These are phyloP conservation scores for Sphagnum contortum DNA, from an alignment of 225 moss, liverwort and hornwort genomes.

Conservation along the genomic window DNA sequence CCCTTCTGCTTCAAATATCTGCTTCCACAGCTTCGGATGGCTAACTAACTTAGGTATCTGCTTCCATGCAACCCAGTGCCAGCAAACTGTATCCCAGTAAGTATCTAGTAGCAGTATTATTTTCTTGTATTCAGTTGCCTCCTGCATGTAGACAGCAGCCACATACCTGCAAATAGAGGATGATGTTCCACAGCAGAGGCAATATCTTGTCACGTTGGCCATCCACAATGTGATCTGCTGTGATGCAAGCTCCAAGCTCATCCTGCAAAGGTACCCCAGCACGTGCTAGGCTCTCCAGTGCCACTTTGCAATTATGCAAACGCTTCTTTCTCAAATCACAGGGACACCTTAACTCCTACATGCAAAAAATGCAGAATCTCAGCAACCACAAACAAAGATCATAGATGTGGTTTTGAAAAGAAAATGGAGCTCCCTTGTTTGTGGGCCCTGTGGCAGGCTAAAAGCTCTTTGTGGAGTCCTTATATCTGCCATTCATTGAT, in stretches of 20 bases:
- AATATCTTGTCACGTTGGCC: slow-evolving; percentile 62
- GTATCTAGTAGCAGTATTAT: neutral
- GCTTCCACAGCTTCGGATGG: slow-evolving; percentile 69
- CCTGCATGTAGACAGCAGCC: neutral
- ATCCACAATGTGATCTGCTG: slow-evolving; percentile 57
- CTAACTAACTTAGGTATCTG: slow-evolving; percentile 72
- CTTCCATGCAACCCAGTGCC: neutral
- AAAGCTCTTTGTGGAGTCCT: no score
- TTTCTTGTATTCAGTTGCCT: neutral
- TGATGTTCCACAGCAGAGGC: slow-evolving; percentile 65
- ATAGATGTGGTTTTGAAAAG: no score
- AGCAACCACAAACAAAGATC: no score
- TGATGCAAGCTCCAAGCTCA: slow-evolving; percentile 46
- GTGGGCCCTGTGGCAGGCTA: no score
- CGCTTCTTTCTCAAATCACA: slow-evolving; percentile 54
- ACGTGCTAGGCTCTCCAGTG: slow-evolving; percentile 48
- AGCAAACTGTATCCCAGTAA: neutral
- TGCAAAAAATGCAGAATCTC: neutral
- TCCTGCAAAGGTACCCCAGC: slow-evolving; percentile 70
- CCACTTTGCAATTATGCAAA: slow-evolving; percentile 57
- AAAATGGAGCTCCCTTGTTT: no score
- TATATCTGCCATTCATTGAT: no score
- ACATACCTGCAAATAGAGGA: slow-evolving; percentile 68
- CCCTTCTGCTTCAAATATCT: slow-evolving; percentile 41
- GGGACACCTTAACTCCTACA: slow-evolving; percentile 49